These are phyloP conservation scores for Chaetomiaceae sp. DNA, from an alignment of 2,329 filamentous ascomycete genomes.

Conservation along the genomic window DNA sequence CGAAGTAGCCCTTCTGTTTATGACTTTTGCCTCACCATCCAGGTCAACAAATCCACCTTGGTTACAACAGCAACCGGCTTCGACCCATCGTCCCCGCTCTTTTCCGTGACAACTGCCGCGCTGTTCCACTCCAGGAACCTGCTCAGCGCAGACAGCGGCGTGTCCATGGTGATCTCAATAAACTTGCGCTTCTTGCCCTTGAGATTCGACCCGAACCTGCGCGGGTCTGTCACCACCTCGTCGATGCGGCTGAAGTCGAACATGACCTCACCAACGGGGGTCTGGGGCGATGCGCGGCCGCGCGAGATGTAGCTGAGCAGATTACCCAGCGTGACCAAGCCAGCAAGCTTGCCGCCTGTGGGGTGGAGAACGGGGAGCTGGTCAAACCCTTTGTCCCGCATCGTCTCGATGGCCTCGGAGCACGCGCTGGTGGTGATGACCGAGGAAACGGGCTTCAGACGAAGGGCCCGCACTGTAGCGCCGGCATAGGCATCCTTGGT, in stretches of 20 bases:
- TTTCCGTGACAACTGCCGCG: conserved; percentile 88
- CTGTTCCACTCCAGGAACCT: conserved; percentile 98
- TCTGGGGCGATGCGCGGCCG: conserved; percentile 70
- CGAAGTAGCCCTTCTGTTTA: conserved; percentile 3
- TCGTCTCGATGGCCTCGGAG: conserved; percentile 88
- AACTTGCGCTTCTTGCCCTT: conserved; percentile 62
- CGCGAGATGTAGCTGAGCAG: conserved; percentile 84
- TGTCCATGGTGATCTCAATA: conserved; percentile 91
- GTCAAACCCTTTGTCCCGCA: conserved; percentile 97
- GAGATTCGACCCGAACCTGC: conserved; percentile 50
- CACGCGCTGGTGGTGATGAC: conserved; percentile 67
- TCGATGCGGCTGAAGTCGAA: conserved; percentile 87
- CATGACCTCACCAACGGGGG: conserved; percentile 83
- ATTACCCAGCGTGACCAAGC: conserved; percentile 91
- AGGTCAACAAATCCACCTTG: conserved; percentile 91
- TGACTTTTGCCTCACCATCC: conserved; percentile 69
- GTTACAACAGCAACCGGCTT: conserved; percentile 90
- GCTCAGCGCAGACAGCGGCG: conserved; percentile 75
- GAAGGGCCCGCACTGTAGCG: conserved; percentile 75
- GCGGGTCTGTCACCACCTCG: conserved; percentile 86
- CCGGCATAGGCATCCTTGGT: conserved; percentile 66
- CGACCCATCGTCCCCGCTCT: conserved; percentile 50
- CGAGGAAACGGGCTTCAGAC: conserved; percentile 90
- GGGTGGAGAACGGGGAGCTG: conserved; percentile 84
- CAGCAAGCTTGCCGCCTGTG: conserved; percentile 69